Evolutionary conservation across 2,329 filamentous ascomycete genomes (phyloP), one percentile per base, ranked within the genome.

Genomic region (Venturia carpophila): DNA sequence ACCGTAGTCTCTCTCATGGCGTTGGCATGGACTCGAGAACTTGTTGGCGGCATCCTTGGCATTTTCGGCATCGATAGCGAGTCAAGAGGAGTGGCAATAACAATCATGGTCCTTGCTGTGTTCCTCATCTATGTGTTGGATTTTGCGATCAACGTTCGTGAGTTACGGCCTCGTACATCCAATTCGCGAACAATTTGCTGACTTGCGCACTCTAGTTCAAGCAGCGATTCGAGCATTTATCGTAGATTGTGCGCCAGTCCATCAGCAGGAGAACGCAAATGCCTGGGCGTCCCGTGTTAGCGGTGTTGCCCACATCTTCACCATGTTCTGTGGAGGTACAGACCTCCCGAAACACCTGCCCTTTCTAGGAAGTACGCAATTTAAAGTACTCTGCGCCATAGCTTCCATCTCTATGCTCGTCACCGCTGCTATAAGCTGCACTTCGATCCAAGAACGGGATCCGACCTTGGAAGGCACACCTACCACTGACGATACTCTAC

Each of bases 241-340:
- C 64, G 90, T 97, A 30, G 93, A 97, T 73, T 93, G 92, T 71
- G 90, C 91, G 0, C 94, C 94, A 0, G 85, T 90, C 1, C 92
- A 97, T 72, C 93, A 97, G 74, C 93, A 97, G 78, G 92, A 96
- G 76, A 83, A 88, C 45, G 93, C 92, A 64, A 97, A 97, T 77
- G 88, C 93, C 49, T 97, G 95, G 92, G 91, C 93, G 24, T 92
- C 91, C 71, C 86, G 93, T 63, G 84, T 93, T 66, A 89, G 87
- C 13, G 93, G 93, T 30, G 79, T 96, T 58, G 94, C 93, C 41
- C 97, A 96, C 73, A 96, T 97, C 64, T 75, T 93, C 41, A 92
- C 92, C 45, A 97, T 94, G 73, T 81, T 96, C 27, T 91, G 91
- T 64, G 93, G 93, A 45, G 96, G 93, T 71, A 79, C 91, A 67